Evolutionary conservation across 306 rosid species (phyloP).

Genomic region (Senna siamea): DNA sequence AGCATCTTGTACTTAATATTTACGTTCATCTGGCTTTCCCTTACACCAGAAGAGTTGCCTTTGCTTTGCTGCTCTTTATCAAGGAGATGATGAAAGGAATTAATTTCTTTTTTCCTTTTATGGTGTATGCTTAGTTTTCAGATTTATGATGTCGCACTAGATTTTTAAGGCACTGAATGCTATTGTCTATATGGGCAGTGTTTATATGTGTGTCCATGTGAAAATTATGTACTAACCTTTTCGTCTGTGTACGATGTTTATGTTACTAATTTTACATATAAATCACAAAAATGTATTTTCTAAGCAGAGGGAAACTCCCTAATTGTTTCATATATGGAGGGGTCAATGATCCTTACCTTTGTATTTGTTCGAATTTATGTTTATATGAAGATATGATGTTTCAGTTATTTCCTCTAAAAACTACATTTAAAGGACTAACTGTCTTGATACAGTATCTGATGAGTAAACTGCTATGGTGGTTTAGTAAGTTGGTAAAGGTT

Average conservation of each 20-base stretch:
- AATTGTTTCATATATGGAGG: background rate
- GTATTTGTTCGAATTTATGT: background rate
- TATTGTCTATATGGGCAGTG: background rate
- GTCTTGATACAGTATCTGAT: background rate
- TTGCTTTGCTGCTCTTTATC: background rate
- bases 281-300: background rate
- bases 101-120: background rate
- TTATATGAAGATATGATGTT: background rate
- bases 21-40: background rate
- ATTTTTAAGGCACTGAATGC: background rate
- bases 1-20: background rate
- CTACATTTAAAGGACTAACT: too few relatives aligned
- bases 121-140: background rate
- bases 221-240: background rate
- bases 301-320: background rate
- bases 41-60: background rate
- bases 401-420: background rate
- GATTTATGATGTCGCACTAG: background rate
- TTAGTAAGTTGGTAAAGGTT: background rate
- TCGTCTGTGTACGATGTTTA: background rate
- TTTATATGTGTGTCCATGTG: background rate
- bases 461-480: background rate
- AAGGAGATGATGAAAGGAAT: background rate
- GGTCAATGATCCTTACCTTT: background rate
- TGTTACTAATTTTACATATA: background rate